Evolutionary conservation across 148 eudicot species (phyloP).

Genomic region (Diospyros lotus): DNA sequence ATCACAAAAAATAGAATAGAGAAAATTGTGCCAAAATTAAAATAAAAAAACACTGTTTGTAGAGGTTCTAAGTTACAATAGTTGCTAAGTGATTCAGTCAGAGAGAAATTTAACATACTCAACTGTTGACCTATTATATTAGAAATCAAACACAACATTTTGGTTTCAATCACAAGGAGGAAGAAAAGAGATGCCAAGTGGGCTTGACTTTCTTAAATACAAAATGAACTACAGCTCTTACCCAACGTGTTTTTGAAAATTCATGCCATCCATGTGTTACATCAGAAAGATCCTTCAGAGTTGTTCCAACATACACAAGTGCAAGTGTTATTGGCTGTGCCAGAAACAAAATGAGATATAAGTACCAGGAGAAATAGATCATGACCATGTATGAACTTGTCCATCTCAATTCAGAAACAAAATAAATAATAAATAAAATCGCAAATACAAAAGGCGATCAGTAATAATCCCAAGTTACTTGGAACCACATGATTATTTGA

Average conservation of each 20-base stretch:
- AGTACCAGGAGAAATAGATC: neutral
- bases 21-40: too few species aligned
- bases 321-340: conserved; percentile 80
- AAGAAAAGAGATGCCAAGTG: too few species aligned
- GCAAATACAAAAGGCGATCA: neutral
- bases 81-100: too few species aligned
- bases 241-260: conserved; percentile 69
- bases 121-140: too few species aligned
- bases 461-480: neutral
- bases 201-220: too few species aligned
- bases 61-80: too few species aligned
- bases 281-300: conserved; percentile 81
- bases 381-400: neutral
- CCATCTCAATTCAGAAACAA: neutral
- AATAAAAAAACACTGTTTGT: too few species aligned
- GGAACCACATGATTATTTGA: neutral
- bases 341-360: conserved; percentile 12
- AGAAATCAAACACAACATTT: too few species aligned
- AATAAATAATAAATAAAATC: neutral
- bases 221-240: conserved; percentile 26
- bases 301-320: conserved; percentile 80
- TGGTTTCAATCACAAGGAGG: too few species aligned
- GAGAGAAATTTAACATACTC: too few species aligned
- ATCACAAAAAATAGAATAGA: too few species aligned
- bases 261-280: conserved; percentile 84